Evolutionary conservation across 768 basidiomycete genomes (phyloP).

Genomic region (Phaffia australis): DNA sequence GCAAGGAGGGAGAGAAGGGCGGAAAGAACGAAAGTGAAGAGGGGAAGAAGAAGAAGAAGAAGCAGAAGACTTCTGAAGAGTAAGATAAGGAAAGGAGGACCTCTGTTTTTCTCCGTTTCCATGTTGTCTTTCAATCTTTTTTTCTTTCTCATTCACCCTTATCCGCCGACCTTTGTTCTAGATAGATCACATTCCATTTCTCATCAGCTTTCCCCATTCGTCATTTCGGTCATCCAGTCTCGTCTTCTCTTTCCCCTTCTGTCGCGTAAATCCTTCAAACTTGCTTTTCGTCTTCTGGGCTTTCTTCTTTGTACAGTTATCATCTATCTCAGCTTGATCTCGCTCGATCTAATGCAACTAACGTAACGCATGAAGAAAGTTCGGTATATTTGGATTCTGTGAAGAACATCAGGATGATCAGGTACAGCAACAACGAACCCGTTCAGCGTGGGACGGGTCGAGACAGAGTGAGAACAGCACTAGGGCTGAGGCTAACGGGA

Average conservation of each 20-base stretch:
- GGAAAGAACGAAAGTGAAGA: slow-evolving; percentile 11
- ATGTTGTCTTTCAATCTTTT: background rate
- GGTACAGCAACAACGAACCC: too few species aligned
- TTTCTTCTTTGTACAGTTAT: background rate
- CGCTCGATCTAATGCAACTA: background rate
- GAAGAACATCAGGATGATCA: too few species aligned
- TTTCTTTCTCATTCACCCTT: background rate
- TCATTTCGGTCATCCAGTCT: background rate
- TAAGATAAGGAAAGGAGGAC: background rate
- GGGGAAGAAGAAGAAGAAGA: slow-evolving; percentile 27
- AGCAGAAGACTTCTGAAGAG: slow-evolving; percentile 22
- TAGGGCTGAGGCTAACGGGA: too few species aligned
- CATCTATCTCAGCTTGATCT: background rate
- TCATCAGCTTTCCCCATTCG: background rate
- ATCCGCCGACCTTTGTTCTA: background rate
- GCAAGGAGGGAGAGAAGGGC: slow-evolving; percentile 27
- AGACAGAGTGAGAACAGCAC: too few species aligned
- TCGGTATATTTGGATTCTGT: too few species aligned
- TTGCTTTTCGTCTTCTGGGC: background rate
- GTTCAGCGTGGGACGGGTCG: too few species aligned
- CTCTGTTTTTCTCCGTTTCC: background rate
- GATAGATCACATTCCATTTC: background rate
- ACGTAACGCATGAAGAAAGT: background rate
- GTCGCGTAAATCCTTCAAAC: background rate
- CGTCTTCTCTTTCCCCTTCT: background rate